Base-by-base conservation (phyloP, 2,329 filamentous ascomycete genomes). In the Alternaria consortialis region DNA sequence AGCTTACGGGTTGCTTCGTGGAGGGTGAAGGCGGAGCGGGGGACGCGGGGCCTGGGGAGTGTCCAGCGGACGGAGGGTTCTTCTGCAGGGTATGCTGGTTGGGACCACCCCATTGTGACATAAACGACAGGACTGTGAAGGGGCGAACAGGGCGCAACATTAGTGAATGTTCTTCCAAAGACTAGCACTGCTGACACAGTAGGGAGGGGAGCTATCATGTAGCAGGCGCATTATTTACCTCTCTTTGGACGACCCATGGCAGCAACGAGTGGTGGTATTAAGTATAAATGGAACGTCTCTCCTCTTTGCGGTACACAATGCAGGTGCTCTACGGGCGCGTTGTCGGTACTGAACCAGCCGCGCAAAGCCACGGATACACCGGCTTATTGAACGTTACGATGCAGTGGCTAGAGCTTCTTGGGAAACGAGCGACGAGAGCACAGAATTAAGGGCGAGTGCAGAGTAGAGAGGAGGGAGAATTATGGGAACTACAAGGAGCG, bases 121-220 rank as follows among this genome's bases (percentile, higher is more conserved):
- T 94, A 81, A 96, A 96, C 72, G 92, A 96, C 71, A 93, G 85
- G 58, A 97, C 93, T 96, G 80, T 65, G 44, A 57, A 56, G 37
- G 69, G 63, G 66, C 68, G 68, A 64, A 60, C 57, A 37, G 63
- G 63, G 56, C 62, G 64, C 68, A 69, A 52, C 69, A 72, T 77
- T 69, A 76, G 73, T 56, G 55, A 66, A 58, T 63, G 65, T 60
- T 65, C 57, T 46, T 32, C 29, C 40, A 44, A 40, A 37, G 20
- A 53, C 56, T 59, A 60, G 48, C 50, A 52, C 42, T 46, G 40
- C 34, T 54, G 47, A n/a, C 31, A 36, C 17, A 58, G 47, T 51
- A 60, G 64, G 47, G 54, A 53, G 46, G 55, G 20, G 52, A 60
- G 29, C 51, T 37, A 56, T 57, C 44, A 39, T 51, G 58, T 36